Percentiles rank a stretch among this genome's conserved stretches.
phyloP scores from a whole-genome alignment of 305 asterid species.

The Stenogyne calaminthoides region DNA sequence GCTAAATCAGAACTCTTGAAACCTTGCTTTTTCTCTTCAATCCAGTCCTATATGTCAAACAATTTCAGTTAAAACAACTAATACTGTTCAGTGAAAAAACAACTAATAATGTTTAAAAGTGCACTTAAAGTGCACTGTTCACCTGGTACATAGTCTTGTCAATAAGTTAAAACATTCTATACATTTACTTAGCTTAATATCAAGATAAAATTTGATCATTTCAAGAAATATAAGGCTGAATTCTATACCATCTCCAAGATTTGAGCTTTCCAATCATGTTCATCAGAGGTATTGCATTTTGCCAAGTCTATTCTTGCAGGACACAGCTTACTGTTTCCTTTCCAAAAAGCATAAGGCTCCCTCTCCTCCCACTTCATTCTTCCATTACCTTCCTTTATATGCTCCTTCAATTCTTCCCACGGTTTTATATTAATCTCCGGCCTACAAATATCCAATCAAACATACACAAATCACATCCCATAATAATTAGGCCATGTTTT shows the following conservation, averaged over 20 bases:
- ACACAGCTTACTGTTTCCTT: slow-evolving; percentile 56
- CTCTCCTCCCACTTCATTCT: slow-evolving; percentile 66
- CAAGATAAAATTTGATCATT: not conserved
- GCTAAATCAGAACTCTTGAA: slow-evolving; percentile 61
- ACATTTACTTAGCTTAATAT: too few relatives aligned
- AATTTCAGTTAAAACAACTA: too few relatives aligned
- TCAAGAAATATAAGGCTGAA: not conserved
- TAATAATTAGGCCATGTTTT: not conserved
- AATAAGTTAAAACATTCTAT: too few relatives aligned
- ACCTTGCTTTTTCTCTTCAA: slow-evolving; percentile 52
- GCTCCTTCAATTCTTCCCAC: slow-evolving; percentile 64
- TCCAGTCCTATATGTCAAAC: slow-evolving; percentile 63
- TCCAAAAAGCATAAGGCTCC: slow-evolving; percentile 87
- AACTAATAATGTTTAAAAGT: too few relatives aligned
- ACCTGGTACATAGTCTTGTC: too few relatives aligned
- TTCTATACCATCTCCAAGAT: slow-evolving; percentile 54
- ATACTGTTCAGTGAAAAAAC: too few relatives aligned
- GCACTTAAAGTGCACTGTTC: too few relatives aligned
- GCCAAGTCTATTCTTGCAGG: slow-evolving; percentile 42
- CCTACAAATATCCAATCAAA: slow-evolving; percentile 44
- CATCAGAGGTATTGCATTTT: slow-evolving; percentile 57
- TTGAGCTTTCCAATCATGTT: slow-evolving; percentile 59
- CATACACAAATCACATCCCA: not conserved
- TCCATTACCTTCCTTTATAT: slow-evolving; percentile 51
- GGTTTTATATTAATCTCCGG: slow-evolving; percentile 82